phyloP scores from a whole-genome alignment of 2,329 filamentous ascomycete species.

The Didymella pinodella region DNA sequence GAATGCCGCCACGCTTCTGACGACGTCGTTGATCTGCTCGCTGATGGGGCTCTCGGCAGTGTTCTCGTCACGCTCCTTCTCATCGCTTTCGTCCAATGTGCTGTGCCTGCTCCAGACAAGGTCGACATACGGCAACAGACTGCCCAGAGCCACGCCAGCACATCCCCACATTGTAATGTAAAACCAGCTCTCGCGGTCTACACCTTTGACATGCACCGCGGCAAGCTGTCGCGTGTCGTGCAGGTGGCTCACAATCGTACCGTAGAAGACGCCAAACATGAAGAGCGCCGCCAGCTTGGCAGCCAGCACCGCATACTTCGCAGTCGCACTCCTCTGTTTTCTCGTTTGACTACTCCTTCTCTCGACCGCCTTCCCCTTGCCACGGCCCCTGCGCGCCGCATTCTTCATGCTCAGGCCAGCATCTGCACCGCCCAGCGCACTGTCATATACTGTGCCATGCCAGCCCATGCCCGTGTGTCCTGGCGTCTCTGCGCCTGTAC shows the following conservation, averaged over 20 bases:
- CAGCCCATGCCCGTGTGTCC: conserved; percentile 33
- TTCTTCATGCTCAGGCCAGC: conserved; percentile 37
- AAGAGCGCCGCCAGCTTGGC: conserved; percentile 74
- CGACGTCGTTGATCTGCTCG: conserved; percentile 78
- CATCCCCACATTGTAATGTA: conserved; percentile 85
- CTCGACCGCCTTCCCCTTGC: not conserved
- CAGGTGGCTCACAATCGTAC: conserved; percentile 79
- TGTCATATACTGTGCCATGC: conserved; percentile 26
- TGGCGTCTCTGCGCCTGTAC: conserved; percentile 77
- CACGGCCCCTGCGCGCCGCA: conserved; percentile 21
- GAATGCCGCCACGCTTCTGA: conserved; percentile 74
- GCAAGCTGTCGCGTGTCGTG: conserved; percentile 73
- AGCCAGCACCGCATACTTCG: conserved; percentile 59
- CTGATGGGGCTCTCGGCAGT: conserved; percentile 50
- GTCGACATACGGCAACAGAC: conserved; percentile 85
- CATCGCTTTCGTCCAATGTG: conserved; percentile 34
- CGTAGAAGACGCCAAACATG: conserved; percentile 81
- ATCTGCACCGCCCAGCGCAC: conserved; percentile 37
- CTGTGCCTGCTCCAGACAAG: conserved; percentile 69
- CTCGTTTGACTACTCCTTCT: conserved; percentile 1
- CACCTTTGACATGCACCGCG: conserved; percentile 66
- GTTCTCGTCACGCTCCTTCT: conserved; percentile 31
- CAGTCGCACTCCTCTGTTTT: not conserved
- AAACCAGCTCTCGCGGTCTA: conserved; percentile 64
- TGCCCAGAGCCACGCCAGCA: conserved; percentile 78